Evolutionary conservation across 805 yeast species (phyloP).

Genomic region (Candida chauliodis): DNA sequence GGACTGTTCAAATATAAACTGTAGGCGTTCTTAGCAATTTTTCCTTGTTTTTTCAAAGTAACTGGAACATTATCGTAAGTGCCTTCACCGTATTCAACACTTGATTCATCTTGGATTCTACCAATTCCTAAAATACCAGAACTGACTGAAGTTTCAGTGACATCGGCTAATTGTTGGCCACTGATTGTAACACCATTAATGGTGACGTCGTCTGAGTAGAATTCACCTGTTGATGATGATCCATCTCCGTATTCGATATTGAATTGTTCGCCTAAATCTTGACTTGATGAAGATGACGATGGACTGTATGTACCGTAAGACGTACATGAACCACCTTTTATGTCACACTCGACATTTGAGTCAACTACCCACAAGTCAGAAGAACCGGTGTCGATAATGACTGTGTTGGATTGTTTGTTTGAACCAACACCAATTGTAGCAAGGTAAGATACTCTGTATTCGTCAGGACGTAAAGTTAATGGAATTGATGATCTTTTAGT

Average conservation of each 20-base stretch:
- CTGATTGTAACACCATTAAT: constrained; percentile 12
- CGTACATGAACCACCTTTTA: constrained; percentile 1
- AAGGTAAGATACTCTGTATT: background rate
- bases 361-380: constrained; percentile 27
- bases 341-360: constrained; percentile 18
- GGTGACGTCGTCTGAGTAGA: constrained; percentile 14
- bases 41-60: constrained; percentile 29
- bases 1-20: constrained; percentile 30
- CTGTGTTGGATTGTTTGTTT: constrained; percentile 15
- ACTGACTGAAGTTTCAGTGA: constrained; percentile 48
- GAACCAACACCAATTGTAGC: constrained; percentile 12
- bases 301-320: constrained; percentile 15
- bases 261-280: constrained; percentile 8
- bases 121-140: constrained; percentile 77
- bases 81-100: constrained; percentile 17
- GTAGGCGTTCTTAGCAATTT: constrained; percentile 31
- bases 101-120: constrained; percentile 64
- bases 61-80: constrained; percentile 32
- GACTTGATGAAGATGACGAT: constrained; percentile 6
- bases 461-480: constrained; percentile 3
- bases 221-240: constrained; percentile 13
- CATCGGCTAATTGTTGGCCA: constrained; percentile 19
- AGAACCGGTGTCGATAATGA: constrained; percentile 25
- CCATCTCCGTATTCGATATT: constrained; percentile 11
- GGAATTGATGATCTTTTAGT: constrained; percentile 3